A percentile compares a stretch with the other conserved stretches of the same genome.
These are phyloP conservation scores for Diaporthe caulivora DNA, from an alignment of 2,329 filamentous ascomycete species.

Conservation along the genomic window DNA sequence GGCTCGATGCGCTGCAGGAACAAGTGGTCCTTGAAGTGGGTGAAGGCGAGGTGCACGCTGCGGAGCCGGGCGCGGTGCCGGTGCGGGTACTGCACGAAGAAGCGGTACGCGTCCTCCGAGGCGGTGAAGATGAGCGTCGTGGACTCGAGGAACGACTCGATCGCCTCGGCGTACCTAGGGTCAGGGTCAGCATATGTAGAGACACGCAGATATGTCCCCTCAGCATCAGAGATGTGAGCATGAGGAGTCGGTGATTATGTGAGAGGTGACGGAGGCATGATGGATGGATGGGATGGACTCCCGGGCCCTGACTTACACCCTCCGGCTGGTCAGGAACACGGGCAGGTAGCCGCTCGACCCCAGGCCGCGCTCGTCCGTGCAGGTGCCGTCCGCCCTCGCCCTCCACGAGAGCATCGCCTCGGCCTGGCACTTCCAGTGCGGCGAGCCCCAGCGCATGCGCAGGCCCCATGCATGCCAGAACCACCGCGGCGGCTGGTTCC, in stretches of 20 bases:
- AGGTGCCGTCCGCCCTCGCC: constrained; percentile 31
- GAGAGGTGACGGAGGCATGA: no score
- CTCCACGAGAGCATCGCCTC: constrained; percentile 42
- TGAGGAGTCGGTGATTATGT: not conserved
- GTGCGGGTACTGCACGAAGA: constrained; percentile 43
- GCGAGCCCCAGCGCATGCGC: constrained; percentile 42
- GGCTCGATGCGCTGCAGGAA: constrained; percentile 41
- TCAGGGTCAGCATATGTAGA: not conserved
- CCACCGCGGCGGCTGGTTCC: constrained; percentile 41
- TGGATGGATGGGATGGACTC: not conserved
- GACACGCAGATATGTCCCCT: not conserved
- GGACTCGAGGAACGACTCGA: constrained; percentile 42
- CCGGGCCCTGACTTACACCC: constrained; percentile 41
- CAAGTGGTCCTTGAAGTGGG: constrained; percentile 44
- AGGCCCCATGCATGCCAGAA: constrained; percentile 44
- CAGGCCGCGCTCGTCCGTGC: constrained; percentile 22
- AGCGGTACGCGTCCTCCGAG: constrained; percentile 43
- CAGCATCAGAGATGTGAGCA: not conserved
- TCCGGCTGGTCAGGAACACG: constrained; percentile 44
- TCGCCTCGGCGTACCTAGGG: constrained; percentile 43
- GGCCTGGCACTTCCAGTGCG: constrained; percentile 45
- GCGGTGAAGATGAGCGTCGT: constrained; percentile 45
- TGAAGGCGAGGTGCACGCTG: constrained; percentile 42
- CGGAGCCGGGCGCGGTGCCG: constrained; percentile 38
- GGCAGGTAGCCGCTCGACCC: constrained; percentile 39